Conservation (phyloP, 2,329 filamentous ascomycete species). For the Neofusicoccum laricinum region DNA sequence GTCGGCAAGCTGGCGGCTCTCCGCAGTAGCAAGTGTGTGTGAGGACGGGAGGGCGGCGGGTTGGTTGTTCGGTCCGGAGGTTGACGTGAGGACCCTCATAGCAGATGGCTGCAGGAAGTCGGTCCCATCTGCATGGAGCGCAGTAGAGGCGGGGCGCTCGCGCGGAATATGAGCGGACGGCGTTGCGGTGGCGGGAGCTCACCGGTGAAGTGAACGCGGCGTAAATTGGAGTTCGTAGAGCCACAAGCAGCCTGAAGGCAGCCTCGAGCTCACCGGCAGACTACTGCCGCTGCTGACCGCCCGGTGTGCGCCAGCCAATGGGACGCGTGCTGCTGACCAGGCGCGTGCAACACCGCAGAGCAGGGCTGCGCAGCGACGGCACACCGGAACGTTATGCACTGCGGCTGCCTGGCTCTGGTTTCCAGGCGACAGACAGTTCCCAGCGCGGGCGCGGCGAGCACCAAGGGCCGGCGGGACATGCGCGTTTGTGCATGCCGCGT, state of each 20-base stretch:
- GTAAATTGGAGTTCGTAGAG: not conserved
- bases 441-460: not conserved
- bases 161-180: not conserved
- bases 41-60: not conserved
- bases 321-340: not conserved
- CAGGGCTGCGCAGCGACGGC: not conserved
- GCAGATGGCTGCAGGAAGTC: not conserved
- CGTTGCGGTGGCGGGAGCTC: not conserved
- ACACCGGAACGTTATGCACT: too few species aligned
- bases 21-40: not conserved
- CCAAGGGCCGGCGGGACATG: not conserved
- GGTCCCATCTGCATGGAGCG: slow-evolving; percentile 6
- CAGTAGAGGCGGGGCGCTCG: not conserved
- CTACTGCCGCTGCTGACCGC: not conserved
- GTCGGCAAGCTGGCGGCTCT: not conserved
- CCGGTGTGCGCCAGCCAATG: slow-evolving; percentile 6
- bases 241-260: not conserved
- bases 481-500: not conserved
- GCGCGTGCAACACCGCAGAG: not conserved
- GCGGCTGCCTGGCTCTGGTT: too few species aligned
- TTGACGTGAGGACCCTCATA: slow-evolving; percentile 15
- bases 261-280: not conserved
- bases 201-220: not conserved
- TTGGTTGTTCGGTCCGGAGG: slow-evolving; percentile 8
- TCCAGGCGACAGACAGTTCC: not conserved